Evolutionary conservation across 805 yeast species (phyloP), one percentile per base, ranked within the genome.

Genomic region (Starmerella sp.): DNA sequence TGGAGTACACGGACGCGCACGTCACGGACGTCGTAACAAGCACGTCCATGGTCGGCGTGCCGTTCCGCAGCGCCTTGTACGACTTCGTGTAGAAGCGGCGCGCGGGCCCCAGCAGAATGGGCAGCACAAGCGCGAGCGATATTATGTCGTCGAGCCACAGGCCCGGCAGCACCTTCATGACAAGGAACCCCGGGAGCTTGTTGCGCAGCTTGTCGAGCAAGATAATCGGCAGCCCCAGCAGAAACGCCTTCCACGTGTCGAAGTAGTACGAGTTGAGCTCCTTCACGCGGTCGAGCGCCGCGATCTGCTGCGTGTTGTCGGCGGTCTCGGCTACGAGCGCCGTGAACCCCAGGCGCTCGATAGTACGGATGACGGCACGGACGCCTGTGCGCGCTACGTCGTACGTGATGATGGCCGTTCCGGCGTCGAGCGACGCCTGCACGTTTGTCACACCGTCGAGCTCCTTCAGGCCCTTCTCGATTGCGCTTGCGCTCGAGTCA

Each of bases 31-130:
- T 74, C 52, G 85, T 82, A 38, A 93, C 89, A 57, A 93, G 74
- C 2, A 91, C 85, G 69, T 93, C 98, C 98, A 93, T 95, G 7
- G 91, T 88, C 29, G 86, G 81, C n/a, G 79, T 71, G 6, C 82
- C 77, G 63, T 86, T 89, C 52, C 73, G 73, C 28, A 89, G 56
- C 6, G 95, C 83, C 37, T 76, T 77, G 65, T 70, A 75, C 7
- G 93, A 79, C 54, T 86, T 83, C 48, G 68, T 70, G 68, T 81
- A 81, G 65, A 89, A 93, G 37, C 76, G 73, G 6, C 71, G 62
- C 0, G 95, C 97, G n/a, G 88, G 70, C 59, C 73, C 68, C 60
- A 83, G 78, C 65, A 84, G 86, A 48, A 87, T 72, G 59, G 80
- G 81, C 0, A 81, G 64, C 0, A 84, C 76, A 4, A 86, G 65